Percentiles rank a stretch among this genome's conserved stretches.
phyloP scores from a whole-genome alignment of 2,329 filamentous ascomycete genomes.

The Xylaria arbuscula region DNA sequence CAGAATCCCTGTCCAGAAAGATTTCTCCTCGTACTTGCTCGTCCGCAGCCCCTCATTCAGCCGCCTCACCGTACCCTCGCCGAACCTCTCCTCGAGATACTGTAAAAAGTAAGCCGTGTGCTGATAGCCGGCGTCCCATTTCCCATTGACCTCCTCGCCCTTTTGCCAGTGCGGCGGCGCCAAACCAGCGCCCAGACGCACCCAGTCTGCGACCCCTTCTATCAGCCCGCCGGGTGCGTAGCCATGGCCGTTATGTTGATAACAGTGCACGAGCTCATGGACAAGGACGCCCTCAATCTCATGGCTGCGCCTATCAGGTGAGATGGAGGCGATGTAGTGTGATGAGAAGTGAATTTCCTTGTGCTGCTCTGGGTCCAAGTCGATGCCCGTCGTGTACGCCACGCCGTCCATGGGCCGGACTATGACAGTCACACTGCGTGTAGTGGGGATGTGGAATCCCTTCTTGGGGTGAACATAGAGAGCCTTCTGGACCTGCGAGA shows the following conservation, averaged over 20 bases:
- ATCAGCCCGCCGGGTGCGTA: constrained; percentile 80
- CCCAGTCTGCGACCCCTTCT: constrained; percentile 94
- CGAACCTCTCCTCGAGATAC: constrained; percentile 78
- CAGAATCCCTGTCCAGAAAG: constrained; percentile 76
- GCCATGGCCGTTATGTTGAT: constrained; percentile 77
- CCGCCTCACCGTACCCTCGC: constrained; percentile 67
- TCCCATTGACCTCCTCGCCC: constrained; percentile 51
- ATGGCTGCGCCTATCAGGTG: constrained; percentile 56
- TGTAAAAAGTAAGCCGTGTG: constrained; percentile 91
- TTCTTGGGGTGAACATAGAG: constrained; percentile 69
- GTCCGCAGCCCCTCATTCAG: constrained; percentile 75
- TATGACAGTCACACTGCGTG: constrained; percentile 86
- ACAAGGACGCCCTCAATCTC: constrained; percentile 87
- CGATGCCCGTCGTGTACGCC: constrained; percentile 85
- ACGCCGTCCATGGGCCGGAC: constrained; percentile 84
- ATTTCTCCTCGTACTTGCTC: constrained; percentile 71
- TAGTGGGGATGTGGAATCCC: constrained; percentile 62
- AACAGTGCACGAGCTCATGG: constrained; percentile 96
- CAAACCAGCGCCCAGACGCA: constrained; percentile 78
- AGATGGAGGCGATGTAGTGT: constrained; percentile 70
- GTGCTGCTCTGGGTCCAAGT: constrained; percentile 80
- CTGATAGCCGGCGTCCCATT: constrained; percentile 93
- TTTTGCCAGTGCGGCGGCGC: constrained; percentile 86
- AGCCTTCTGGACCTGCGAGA: constrained; percentile 74
- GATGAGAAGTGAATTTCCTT: constrained; percentile 94